Percentiles rank a stretch among this genome's conserved stretches.
Evolutionary conservation across 2,329 filamentous ascomycete genomes (phyloP).

Genomic region (Corinectria fuckeliana): DNA sequence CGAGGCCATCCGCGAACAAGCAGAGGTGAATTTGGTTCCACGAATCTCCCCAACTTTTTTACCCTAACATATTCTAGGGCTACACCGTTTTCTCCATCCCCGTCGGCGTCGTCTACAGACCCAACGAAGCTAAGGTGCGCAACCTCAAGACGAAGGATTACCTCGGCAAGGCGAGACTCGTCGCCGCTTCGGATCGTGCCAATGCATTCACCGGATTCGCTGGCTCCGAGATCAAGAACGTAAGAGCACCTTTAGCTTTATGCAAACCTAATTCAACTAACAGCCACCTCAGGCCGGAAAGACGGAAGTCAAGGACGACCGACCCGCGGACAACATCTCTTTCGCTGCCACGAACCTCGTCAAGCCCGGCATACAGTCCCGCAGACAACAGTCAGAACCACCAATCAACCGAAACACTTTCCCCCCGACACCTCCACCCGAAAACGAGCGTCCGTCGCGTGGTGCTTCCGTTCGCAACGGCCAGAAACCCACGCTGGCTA

Average conservation of each 20-base stretch:
- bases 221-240: conserved; percentile 79
- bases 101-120: conserved; percentile 91
- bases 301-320: conserved; percentile 72
- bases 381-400: conserved; percentile 85
- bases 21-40: conserved; percentile 68
- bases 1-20: conserved; percentile 91
- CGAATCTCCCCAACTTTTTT: background rate
- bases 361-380: conserved; percentile 80
- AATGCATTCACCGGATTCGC: conserved; percentile 85
- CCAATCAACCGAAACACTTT: conserved; percentile 82
- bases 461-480: conserved; percentile 65
- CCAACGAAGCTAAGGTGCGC: conserved; percentile 97
- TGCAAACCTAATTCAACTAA: conserved; percentile 17
- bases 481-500: conserved; percentile 65
- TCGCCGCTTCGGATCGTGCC: conserved; percentile 82
- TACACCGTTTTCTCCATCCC: conserved; percentile 99
- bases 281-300: conserved; percentile 53
- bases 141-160: conserved; percentile 99
- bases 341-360: conserved; percentile 94
- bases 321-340: conserved; percentile 83
- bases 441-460: conserved; percentile 74
- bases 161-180: conserved; percentile 90
- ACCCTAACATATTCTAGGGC: conserved; percentile 63
- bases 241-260: conserved; percentile 44
- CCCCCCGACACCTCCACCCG: conserved; percentile 97